These are phyloP conservation scores for Xylaria sp. DNA, from an alignment of 2,329 filamentous ascomycete species.

Conservation along the genomic window DNA sequence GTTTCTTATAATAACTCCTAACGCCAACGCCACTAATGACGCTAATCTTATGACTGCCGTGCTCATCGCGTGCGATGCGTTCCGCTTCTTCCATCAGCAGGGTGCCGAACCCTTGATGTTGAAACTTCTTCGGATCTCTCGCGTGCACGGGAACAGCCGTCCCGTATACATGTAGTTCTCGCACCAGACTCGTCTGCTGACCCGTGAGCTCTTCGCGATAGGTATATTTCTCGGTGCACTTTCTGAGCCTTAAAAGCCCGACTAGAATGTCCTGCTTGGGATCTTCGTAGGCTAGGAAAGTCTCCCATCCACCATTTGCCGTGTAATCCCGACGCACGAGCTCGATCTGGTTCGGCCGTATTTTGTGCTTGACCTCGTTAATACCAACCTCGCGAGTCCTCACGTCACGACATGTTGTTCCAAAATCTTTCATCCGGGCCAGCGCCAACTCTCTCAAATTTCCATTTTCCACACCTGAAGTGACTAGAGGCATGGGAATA, in stretches of 20 bases:
- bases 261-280: conserved; percentile 98
- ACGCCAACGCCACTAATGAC: conserved; percentile 99
- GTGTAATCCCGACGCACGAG: conserved; percentile 92
- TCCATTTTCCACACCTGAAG: conserved; percentile 96
- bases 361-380: conserved; percentile 99
- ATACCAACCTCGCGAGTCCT: conserved; percentile 96
- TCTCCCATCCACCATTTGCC: conserved; percentile 98
- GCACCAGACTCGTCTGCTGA: conserved; percentile 90
- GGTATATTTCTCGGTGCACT: conserved; percentile 91
- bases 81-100: conserved; percentile 98
- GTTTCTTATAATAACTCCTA: conserved; percentile 90
- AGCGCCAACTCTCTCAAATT: conserved; percentile 93
- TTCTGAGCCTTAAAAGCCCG: conserved; percentile 85
- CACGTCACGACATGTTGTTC: conserved; percentile 95
- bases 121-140: conserved; percentile 94
- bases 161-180: conserved; percentile 96
- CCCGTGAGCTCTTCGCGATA: conserved; percentile 87
- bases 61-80: conserved; percentile 92
- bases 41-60: conserved; percentile 92
- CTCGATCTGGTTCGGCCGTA: conserved; percentile 94
- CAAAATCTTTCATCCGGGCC: conserved; percentile 99
- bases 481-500: conserved; percentile 99
- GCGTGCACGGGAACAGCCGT: conserved; percentile 98
- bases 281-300: conserved; percentile 97
- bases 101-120: conserved; percentile 97